Conservation (phyloP, 2,329 filamentous ascomycete species). For the Aspergillus calidoustus region DNA sequence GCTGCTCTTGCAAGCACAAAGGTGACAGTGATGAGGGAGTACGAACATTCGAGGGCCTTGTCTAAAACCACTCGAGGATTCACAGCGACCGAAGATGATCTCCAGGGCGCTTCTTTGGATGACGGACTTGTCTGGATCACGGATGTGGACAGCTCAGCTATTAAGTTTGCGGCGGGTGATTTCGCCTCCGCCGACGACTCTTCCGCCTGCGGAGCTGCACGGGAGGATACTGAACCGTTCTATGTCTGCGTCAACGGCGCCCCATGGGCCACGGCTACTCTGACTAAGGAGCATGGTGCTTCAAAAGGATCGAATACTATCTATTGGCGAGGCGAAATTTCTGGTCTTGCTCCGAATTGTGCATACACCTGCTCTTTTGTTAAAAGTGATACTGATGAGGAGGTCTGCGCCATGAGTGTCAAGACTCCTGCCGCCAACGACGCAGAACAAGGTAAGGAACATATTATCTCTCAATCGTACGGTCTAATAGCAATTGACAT, state of each 20-base stretch:
- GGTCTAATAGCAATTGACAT: too few species aligned
- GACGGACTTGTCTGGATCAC: constrained; percentile 54
- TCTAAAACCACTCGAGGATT: constrained; percentile 45
- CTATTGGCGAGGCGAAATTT: constrained; percentile 66
- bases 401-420: constrained; percentile 64
- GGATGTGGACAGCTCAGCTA: constrained; percentile 51
- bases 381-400: constrained; percentile 58
- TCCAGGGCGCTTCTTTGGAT: constrained; percentile 46
- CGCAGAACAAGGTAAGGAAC: constrained; percentile 58
- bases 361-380: constrained; percentile 69
- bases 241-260: constrained; percentile 69
- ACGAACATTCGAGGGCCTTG: constrained; percentile 70
- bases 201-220: constrained; percentile 34
- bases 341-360: constrained; percentile 66
- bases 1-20: constrained; percentile 93
- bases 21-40: constrained; percentile 92
- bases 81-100: constrained; percentile 48
- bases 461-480: too few species aligned
- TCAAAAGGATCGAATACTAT: constrained; percentile 50
- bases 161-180: constrained; percentile 53
- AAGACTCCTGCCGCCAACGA: constrained; percentile 65
- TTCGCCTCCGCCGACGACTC: constrained; percentile 41
- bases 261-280: constrained; percentile 65
- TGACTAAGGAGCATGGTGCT: constrained; percentile 52
- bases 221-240: constrained; percentile 59